These are phyloP conservation scores for Pseudonitzschia multistriata DNA, from an alignment of 108 stramenopile genomes.

Conservation along the genomic window DNA sequence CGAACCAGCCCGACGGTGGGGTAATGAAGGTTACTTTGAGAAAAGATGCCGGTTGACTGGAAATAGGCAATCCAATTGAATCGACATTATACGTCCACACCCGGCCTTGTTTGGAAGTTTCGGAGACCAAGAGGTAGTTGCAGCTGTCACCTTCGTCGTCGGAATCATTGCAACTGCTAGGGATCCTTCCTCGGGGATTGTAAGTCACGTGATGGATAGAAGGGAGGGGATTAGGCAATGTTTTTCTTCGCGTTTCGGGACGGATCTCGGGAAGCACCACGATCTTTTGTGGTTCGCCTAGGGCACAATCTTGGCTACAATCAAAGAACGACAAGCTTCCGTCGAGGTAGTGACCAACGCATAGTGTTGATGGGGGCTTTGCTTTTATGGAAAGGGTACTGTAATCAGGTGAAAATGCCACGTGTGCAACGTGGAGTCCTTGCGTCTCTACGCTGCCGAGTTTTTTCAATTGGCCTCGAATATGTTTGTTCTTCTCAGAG, in stretches of 20 bases:
- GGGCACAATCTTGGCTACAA: conserved; percentile 19
- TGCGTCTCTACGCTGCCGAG: conserved; percentile 11
- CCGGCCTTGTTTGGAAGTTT: conserved; percentile 24
- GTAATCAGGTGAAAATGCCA: conserved; percentile 25
- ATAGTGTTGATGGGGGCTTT: background rate
- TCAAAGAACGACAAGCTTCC: conserved; percentile 29
- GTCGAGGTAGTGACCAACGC: conserved; percentile 27
- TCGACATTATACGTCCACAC: conserved; percentile 28
- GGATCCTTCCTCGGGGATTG: conserved; percentile 6
- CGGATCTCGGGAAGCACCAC: conserved; percentile 23
- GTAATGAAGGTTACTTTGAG: conserved; percentile 14
- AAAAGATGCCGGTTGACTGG: conserved; percentile 11
- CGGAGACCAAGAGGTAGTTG: conserved; percentile 18
- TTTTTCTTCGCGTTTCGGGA: conserved; percentile 16
- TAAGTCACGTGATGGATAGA: conserved; percentile 28
- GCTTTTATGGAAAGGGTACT: background rate
- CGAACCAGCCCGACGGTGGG: conserved; percentile 9
- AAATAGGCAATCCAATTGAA: conserved; percentile 17
- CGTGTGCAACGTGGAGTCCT: conserved; percentile 24
- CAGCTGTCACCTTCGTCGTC: background rate
- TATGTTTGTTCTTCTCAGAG: background rate
- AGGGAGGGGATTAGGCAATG: conserved; percentile 20
- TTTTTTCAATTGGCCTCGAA: conserved; percentile 14
- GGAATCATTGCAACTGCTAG: background rate
- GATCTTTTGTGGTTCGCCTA: conserved; percentile 2